Evolutionary conservation across 352 stramenopile species (phyloP).

Genomic region (Bremia lactucae): DNA sequence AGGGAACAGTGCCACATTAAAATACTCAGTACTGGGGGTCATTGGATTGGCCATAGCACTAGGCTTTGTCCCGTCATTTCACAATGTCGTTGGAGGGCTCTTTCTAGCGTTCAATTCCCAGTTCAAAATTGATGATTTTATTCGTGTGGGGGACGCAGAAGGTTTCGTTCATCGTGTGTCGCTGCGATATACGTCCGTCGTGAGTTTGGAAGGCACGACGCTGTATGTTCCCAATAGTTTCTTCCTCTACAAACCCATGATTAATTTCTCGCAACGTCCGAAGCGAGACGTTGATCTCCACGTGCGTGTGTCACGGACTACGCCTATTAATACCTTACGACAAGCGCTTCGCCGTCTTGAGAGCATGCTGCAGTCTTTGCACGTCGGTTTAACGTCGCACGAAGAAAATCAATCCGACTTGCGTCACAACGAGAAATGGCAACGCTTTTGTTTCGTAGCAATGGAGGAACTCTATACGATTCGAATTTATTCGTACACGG

Average conservation of each 20-base stretch:
- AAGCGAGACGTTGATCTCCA: conserved; percentile 76
- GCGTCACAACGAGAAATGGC: conserved; percentile 70
- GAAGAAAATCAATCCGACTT: conserved; percentile 77
- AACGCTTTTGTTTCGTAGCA: conserved; percentile 77
- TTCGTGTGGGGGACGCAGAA: conserved; percentile 59
- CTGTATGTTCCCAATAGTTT: conserved; percentile 82
- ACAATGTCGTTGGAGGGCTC: conserved; percentile 79
- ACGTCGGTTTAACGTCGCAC: conserved; percentile 79
- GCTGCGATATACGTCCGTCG: conserved; percentile 73
- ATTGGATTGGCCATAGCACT: conserved; percentile 76
- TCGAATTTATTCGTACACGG: conserved; percentile 80
- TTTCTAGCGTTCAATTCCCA: conserved; percentile 85
- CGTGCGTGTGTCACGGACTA: conserved; percentile 45
- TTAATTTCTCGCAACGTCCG: conserved; percentile 79
- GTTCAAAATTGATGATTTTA: conserved; percentile 84
- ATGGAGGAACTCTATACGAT: conserved; percentile 81
- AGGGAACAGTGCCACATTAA: conserved; percentile 56
- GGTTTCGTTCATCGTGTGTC: conserved; percentile 78
- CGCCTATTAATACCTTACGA: conserved; percentile 48
- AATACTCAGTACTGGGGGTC: conserved; percentile 77
- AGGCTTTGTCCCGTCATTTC: conserved; percentile 79
- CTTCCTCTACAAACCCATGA: conserved; percentile 86
- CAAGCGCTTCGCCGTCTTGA: conserved; percentile 50
- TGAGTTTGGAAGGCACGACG: conserved; percentile 73
- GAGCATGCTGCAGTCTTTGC: conserved; percentile 71